A percentile compares a stretch with the other conserved stretches of the same genome.
Conservation (phyloP, 169 alveolate genomes). For the Cryptosporidium sp. region DNA sequence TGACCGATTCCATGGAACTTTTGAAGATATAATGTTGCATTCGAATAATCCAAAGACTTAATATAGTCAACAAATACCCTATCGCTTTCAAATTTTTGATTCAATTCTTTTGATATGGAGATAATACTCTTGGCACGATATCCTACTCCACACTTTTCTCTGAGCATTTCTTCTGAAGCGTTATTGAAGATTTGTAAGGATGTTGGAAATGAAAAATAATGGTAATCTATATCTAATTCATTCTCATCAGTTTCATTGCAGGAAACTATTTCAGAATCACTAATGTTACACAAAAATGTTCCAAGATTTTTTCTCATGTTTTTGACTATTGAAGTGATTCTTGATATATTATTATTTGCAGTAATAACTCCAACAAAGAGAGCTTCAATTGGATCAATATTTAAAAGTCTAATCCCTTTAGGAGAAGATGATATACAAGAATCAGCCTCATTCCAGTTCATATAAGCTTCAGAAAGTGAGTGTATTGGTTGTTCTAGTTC, state of each 20-base stretch:
- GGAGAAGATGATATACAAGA: constrained; percentile 42
- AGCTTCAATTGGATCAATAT: constrained; percentile 75
- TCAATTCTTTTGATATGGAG: constrained; percentile 2
- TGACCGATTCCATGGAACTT: constrained; percentile 62
- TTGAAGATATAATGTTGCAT: constrained; percentile 44
- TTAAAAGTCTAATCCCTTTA: constrained; percentile 44
- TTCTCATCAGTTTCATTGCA: constrained; percentile 18
- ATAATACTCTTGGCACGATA: constrained; percentile 71
- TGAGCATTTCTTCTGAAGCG: constrained; percentile 69
- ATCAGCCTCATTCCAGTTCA: constrained; percentile 41
- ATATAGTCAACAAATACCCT: constrained; percentile 16
- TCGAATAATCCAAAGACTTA: constrained; percentile 27
- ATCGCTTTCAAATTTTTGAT: constrained; percentile 16
- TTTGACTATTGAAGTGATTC: constrained; percentile 45
- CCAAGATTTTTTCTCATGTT: constrained; percentile 41
- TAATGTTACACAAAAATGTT: constrained; percentile 28
- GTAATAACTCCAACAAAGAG: constrained; percentile 62
- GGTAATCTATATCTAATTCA: not conserved
- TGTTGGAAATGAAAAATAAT: constrained; percentile 63
- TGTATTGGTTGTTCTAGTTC: not conserved
- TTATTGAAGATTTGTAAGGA: constrained; percentile 26
- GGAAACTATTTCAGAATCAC: not conserved
- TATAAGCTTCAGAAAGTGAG: constrained; percentile 39
- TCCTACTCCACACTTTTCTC: constrained; percentile 53
- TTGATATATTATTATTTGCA: constrained; percentile 59